Base-by-base conservation (phyloP, 768 basidiomycete genomes). In the Pilatotrama ljubarskyi region DNA sequence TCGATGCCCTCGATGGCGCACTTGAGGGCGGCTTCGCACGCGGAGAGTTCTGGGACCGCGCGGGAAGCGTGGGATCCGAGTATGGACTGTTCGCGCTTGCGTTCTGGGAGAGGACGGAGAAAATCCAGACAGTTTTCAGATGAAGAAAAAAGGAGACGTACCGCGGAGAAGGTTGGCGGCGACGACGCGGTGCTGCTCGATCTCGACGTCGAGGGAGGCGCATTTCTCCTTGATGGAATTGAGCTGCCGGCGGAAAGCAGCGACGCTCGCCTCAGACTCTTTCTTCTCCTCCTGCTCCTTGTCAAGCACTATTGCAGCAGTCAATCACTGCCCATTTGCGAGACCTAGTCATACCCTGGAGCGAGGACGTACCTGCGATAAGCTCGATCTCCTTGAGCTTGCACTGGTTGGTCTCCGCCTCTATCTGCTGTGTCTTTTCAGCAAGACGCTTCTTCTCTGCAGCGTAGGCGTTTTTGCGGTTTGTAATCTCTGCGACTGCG, bases 1-100 rank as follows among this genome's bases (percentile, higher is more conserved):
- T 85, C 85, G 41, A 95, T 82, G 38, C 92, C 92, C 71, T 95
- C 91, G n/a, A 95, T 80, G 15, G 78, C 73, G 69, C 85, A 89
- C 15, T 81, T 80, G 32, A 91, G 74, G 35, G 76, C 73, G 7
- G 77, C 76, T 74, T 91, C 85, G 63, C 82, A 82, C 14, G 74
- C 79, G 2, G 75, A 72, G 24, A 90, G 73, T 64, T 91, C 88
- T 1, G 83, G 82, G 2, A 76, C 71, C 13, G 83, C 71, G 32
- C 74, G 76, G 9, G 81, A 77, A 26, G 84, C 83, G 67, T 86
- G 82, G 3, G 76, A 70, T 25, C 75, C 79, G 42, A 92, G 76
- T 32, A 79, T 81, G 17, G 77, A 73, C 2, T 80, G 78, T 66
- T 95, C 93, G 36, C 84, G 76, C 25, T 84, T 78, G 64, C 87